These are phyloP conservation scores for Perkinsus chesapeaki DNA, from an alignment of 169 alveolate species.

Conservation along the genomic window DNA sequence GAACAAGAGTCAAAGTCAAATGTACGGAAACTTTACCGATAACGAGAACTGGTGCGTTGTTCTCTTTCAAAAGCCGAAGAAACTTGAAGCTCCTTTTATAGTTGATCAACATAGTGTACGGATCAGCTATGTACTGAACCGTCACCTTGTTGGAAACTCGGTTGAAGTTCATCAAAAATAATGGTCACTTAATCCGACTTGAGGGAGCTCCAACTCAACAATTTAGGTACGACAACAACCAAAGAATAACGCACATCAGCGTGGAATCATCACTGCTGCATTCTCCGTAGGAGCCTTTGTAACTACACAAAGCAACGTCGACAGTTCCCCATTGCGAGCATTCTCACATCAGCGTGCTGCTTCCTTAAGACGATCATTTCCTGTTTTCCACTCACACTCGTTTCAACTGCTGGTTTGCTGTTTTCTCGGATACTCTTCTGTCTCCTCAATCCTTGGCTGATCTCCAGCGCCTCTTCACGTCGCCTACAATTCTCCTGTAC, in stretches of 20 bases:
- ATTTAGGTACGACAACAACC: background rate
- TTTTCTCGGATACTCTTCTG: background rate
- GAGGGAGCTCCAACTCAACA: no score
- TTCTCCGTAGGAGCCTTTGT: no score
- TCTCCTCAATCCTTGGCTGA: background rate
- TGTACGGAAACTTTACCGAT: background rate
- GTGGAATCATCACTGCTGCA: background rate
- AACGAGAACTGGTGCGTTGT: background rate
- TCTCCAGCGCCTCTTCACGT: background rate
- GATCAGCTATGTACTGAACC: background rate
- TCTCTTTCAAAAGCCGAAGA: background rate
- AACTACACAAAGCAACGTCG: background rate
- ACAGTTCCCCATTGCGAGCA: background rate
- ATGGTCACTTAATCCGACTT: background rate
- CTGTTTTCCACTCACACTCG: background rate
- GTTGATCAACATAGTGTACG: background rate
- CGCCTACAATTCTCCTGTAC: background rate
- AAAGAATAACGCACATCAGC: background rate
- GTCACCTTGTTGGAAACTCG: background rate
- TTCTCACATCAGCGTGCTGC: background rate
- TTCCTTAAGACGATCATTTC: background rate
- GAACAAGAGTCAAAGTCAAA: background rate
- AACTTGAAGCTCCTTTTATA: background rate
- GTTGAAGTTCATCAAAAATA: background rate
- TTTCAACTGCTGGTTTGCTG: background rate